phyloP scores from a whole-genome alignment of 78 protist genomes.

The Planoprotostelium fungivorum region DNA sequence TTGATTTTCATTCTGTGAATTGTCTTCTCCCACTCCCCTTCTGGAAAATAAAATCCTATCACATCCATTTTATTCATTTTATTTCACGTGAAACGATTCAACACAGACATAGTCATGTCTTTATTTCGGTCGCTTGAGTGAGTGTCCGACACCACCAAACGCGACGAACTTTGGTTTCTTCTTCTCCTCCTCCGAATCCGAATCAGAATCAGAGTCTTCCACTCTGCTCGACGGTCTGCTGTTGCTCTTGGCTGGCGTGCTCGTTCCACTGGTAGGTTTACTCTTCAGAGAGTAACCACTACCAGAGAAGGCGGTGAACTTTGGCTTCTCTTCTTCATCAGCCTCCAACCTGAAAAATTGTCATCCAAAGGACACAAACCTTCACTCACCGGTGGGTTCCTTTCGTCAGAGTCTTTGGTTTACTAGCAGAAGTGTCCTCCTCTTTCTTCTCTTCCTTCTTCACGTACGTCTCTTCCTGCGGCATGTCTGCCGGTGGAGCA shows the following conservation, averaged over 20 bases:
- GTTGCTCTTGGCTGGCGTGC: neutral
- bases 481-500: slow-evolving; percentile 72
- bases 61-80: too few species aligned
- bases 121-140: neutral
- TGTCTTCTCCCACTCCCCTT: too few species aligned
- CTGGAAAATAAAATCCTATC: too few species aligned
- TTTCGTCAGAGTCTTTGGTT: neutral
- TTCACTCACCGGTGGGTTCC: neutral
- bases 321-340: neutral
- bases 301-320: neutral
- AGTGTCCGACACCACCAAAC: neutral
- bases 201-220: neutral
- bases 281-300: neutral
- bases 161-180: neutral
- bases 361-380: neutral
- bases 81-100: too few species aligned
- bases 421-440: neutral
- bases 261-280: neutral
- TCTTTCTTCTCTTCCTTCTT: neutral
- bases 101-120: too few species aligned
- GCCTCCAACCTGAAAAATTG: neutral
- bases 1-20: too few species aligned
- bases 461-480: neutral
- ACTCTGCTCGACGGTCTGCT: neutral
- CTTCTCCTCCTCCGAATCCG: neutral